Percentiles rank a stretch among this genome's conserved stretches.
Conservation (phyloP, 2,329 filamentous ascomycete genomes). For the Curvularia sp. region DNA sequence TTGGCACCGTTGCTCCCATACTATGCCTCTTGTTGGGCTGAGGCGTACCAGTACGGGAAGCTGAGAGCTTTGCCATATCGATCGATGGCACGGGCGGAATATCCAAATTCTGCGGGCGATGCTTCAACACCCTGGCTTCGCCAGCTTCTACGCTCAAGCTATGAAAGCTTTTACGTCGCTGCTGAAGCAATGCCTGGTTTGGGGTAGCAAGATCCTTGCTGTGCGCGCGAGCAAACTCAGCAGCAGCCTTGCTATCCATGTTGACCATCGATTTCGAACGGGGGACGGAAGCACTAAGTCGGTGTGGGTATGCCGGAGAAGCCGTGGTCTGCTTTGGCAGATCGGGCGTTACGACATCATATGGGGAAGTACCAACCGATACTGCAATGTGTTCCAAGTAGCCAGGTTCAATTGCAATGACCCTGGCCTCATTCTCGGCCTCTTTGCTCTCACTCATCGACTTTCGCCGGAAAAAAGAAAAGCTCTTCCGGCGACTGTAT, state of each 20-base stretch:
- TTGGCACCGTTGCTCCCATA: slow-evolving; percentile 7
- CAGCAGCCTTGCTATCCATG: slow-evolving; percentile 48
- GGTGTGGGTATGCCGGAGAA: slow-evolving; percentile 47
- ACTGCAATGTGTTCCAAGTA: slow-evolving; percentile 54
- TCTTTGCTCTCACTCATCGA: slow-evolving; percentile 30
- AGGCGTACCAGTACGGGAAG: slow-evolving; percentile 15
- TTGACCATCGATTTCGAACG: slow-evolving; percentile 42
- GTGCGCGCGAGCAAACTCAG: slow-evolving; percentile 45
- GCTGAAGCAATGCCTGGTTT: slow-evolving; percentile 28
- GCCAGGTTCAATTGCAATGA: slow-evolving; percentile 36
- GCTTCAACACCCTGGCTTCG: slow-evolving; percentile 30
- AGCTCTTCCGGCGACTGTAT: slow-evolving; percentile 35
- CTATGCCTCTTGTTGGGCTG: slow-evolving; percentile 17
- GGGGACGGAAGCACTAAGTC: slow-evolving; percentile 40
- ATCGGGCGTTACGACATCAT: slow-evolving; percentile 51
- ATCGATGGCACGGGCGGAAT: slow-evolving; percentile 39
- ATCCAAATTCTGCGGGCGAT: slow-evolving; percentile 29
- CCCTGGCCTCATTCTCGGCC: slow-evolving; percentile 21
- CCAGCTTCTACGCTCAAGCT: slow-evolving; percentile 35
- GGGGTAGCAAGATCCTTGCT: slow-evolving; percentile 44
- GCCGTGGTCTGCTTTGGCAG: slow-evolving; percentile 26
- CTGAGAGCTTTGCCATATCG: slow-evolving; percentile 22
- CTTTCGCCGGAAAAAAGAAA: slow-evolving; percentile 44
- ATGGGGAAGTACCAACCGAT: slow-evolving; percentile 54
- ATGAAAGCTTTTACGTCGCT: slow-evolving; percentile 41